These are phyloP conservation scores for Leccinum broughii DNA, from an alignment of 768 basidiomycete species.

Conservation along the genomic window DNA sequence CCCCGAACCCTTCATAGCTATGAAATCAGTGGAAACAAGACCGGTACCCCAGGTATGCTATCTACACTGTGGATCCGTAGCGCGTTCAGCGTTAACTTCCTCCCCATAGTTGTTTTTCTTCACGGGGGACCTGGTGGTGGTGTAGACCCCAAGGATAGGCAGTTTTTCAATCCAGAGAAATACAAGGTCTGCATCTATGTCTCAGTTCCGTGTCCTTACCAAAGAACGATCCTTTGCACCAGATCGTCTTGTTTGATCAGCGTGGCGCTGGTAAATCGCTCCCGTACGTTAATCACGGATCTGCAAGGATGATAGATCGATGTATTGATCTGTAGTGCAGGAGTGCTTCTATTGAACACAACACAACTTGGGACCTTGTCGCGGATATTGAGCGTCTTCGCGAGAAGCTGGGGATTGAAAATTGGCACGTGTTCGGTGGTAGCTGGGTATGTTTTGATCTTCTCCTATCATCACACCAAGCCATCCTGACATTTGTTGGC, in stretches of 20 bases:
- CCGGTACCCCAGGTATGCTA: constrained; percentile 67
- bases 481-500: not conserved
- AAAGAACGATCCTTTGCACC: constrained; percentile 5
- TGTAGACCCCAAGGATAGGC: constrained; percentile 61
- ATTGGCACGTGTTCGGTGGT: constrained; percentile 95
- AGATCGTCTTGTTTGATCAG: constrained; percentile 91
- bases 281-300: constrained; percentile 53
- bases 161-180: constrained; percentile 81
- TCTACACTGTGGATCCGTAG: not conserved
- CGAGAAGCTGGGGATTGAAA: constrained; percentile 71
- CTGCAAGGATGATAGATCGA: not conserved
- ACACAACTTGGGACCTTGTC: constrained; percentile 94
- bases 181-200: constrained; percentile 59
- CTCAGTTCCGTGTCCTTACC: not conserved
- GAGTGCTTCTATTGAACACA: constrained; percentile 74
- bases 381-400: constrained; percentile 85
- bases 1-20: constrained; percentile 49
- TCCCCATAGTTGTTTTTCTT: constrained; percentile 65
- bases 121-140: constrained; percentile 89
- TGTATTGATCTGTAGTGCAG: constrained; percentile 38
- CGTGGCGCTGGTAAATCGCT: constrained; percentile 85
- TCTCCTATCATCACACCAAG: not conserved
- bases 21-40: constrained; percentile 76
- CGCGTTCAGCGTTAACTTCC: not conserved
- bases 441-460: constrained; percentile 70